These are phyloP conservation scores for Chrysoporthe austroafricana DNA, from an alignment of 2,329 filamentous ascomycete species.

Conservation along the genomic window DNA sequence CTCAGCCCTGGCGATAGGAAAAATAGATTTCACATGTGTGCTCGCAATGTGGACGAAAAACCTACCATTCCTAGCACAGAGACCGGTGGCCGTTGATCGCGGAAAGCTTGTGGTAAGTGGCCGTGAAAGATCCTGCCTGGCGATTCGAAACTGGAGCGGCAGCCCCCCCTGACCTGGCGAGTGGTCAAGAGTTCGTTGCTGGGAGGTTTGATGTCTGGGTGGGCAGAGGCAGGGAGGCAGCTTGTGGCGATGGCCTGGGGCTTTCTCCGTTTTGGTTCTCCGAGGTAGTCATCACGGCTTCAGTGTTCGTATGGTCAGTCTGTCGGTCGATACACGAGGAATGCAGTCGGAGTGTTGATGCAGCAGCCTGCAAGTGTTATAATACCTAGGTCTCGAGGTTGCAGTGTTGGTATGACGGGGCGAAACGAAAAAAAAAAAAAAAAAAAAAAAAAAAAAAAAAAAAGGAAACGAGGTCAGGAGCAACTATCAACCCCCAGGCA, in stretches of 20 bases:
- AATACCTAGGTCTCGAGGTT: not conserved
- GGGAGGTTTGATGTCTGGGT: not conserved
- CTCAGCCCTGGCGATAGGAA: not conserved
- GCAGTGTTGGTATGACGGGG: not conserved
- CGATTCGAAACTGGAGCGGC: not conserved
- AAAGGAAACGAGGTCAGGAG: not conserved
- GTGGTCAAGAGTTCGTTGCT: not conserved
- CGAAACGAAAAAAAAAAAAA: not conserved
- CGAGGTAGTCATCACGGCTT: not conserved
- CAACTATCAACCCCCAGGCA: no score
- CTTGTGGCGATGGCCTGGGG: not conserved
- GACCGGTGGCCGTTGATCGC: not conserved
- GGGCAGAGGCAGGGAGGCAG: not conserved
- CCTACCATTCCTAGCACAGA: not conserved
- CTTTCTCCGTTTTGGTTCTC: not conserved
- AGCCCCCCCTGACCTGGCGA: not conserved
- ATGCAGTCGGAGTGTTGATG: not conserved
- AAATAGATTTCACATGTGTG: not conserved
- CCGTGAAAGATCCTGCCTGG: not conserved
- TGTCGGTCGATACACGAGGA: not conserved
- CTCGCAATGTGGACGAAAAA: not conserved
- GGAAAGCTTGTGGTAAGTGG: not conserved
- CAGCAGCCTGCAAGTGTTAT: not conserved
- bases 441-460: no score
- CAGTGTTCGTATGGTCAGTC: not conserved